Evolutionary conservation across 495 filamentous ascomycete species (phyloP), one percentile per base, ranked within the genome.

Genomic region (Penicillium desertorum): DNA sequence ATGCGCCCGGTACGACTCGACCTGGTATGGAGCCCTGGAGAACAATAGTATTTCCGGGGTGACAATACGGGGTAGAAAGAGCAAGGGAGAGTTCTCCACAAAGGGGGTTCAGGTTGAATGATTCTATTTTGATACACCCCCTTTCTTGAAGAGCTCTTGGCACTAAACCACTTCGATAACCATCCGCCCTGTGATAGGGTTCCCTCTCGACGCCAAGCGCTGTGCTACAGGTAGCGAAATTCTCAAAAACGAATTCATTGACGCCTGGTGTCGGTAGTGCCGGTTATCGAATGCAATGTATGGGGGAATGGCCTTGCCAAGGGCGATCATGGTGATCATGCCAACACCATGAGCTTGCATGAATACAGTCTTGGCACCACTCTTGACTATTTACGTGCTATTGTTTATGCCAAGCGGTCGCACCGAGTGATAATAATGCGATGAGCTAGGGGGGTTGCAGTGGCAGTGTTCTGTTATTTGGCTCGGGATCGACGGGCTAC

Each of bases 261-360:
- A 34, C 37, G 52, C 22, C 46, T 39, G 11, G n/a, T 32, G 23
- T 29, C 20, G 39, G 11, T 42, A 19, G 48, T 51, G 34, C 50
- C 50, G 30, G 23, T 44, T 53, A 64, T 62, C 59, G 54, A 39
- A 55, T 23, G 3, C 44, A 27, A 23, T 17, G 45, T 54, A 67
- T 62, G 36, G 29, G 43, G 51, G 42, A 34, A 48, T 48, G 36
- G 37, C 45, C 32, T 51, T 30, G 65, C 65, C 65, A 68, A 68
- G 65, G 65, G 60, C 65, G 65, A 68, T 68, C 65, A 65, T 59
- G 63, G 47, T 51, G 65, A 67, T 67, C 65, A 56, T 54, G 41
- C 37, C 43, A 8, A 20, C 45, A 43, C 51, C 37, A 37, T 34
- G 30, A 50, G 30, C 10, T 16, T 45, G 51, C 58, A 60, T 39